Base-by-base conservation (phyloP, 106 monocot species). In the Allium cepa region DNA sequence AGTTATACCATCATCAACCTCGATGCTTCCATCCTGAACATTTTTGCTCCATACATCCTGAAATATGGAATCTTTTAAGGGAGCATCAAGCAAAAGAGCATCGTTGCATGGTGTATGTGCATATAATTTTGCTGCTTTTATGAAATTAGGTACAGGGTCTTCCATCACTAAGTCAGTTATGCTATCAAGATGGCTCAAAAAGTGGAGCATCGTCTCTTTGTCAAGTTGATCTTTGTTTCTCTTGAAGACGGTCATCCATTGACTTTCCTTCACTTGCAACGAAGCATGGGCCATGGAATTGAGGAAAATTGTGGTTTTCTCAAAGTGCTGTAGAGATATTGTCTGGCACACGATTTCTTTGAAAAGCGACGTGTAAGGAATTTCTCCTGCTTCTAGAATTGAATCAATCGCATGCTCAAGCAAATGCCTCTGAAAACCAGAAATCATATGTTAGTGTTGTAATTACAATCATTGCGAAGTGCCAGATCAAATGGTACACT, bases 361-460 rank as follows among this genome's bases (percentile, higher is more conserved):
- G 66, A 96, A 92, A 47, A 96, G 59, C 11, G 86, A 75, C 13
- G 70, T n/a, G 64, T 79, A 66, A 69, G 97, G 97, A 13, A 90
- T 72, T 26, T 90, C 79, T 53, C 85, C 97, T 18, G 63, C 68
- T 75, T 90, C 92, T 17, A 99, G 72, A 56, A 82, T 73, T 10
- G 76, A 63, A 57, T 92, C 83, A 79, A 93, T 85, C 71, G 85
- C 92, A 81, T 99, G 97, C 64, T 99, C 97, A 70, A 99, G 69
- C 57, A 99, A 71, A 84, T 87, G 83, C 53, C 77, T 75, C 97
- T 99, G 71, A 12, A 78, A 81, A 76, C 47, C 46, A 84, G 8
- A 69, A n/a, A 36, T 36, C 36, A 36, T 36, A 4, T 36, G 36
- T 36, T 5, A 36, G 36, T 36, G 36, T 36, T 36, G 36, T 36